phyloP scores from a whole-genome alignment of 176 grass and related monocot species.

The Carex littledalei region DNA sequence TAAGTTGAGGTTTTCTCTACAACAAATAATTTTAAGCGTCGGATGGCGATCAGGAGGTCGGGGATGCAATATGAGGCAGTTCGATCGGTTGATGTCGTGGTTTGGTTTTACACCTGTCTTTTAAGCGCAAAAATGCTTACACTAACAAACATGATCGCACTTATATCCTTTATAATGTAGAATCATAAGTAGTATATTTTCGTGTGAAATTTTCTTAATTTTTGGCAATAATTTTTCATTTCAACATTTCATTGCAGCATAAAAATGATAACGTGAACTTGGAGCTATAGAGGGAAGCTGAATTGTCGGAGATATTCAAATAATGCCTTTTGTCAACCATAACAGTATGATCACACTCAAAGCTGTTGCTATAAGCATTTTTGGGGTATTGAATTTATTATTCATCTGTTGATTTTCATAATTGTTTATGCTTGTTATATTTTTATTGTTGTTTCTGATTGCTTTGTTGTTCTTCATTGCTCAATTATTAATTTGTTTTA shows the following conservation, averaged over 20 bases:
- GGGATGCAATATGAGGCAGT: slow-evolving; percentile 90
- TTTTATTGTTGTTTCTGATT: not conserved
- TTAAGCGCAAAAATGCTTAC: slow-evolving; percentile 41
- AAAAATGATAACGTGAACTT: slow-evolving; percentile 70
- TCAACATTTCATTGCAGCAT: slow-evolving; percentile 40
- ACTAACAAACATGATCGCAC: not conserved
- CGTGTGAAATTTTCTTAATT: slow-evolving; percentile 16
- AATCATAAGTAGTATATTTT: not conserved
- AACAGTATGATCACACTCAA: slow-evolving; percentile 83
- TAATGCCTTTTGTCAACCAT: slow-evolving; percentile 95
- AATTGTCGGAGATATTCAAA: slow-evolving; percentile 71
- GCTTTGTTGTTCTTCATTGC: too few species aligned
- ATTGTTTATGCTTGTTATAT: not conserved
- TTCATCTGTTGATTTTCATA: slow-evolving; percentile 22
- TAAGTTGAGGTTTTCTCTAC: slow-evolving; percentile 76
- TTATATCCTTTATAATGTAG: not conserved
- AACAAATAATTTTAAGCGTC: slow-evolving; percentile 85
- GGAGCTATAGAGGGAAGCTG: slow-evolving; percentile 77
- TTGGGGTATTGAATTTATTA: slow-evolving; percentile 50
- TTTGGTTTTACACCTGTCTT: slow-evolving; percentile 82
- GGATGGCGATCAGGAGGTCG: slow-evolving; percentile 76
- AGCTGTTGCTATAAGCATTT: slow-evolving; percentile 62
- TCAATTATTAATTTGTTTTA: too few species aligned
- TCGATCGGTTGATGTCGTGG: slow-evolving; percentile 57
- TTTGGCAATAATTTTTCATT: not conserved